Base-by-base conservation (phyloP, 306 rosid genomes). In the Quercus variabilis region DNA sequence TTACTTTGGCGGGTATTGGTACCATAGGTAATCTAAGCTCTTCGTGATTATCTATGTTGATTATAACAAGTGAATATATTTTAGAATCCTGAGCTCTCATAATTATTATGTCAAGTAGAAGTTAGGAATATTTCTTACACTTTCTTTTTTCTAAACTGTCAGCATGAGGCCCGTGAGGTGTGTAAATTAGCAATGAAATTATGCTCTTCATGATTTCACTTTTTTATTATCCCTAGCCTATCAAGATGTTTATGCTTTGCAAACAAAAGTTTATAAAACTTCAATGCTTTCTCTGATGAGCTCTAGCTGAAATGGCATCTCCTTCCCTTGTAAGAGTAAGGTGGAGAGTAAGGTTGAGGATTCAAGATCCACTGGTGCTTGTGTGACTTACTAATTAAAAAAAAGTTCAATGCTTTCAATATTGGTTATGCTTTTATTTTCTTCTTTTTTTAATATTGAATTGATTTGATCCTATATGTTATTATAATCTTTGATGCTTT, bases 21-120 rank as follows among this genome's bases (percentile, higher is more conserved):
- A 95, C 99, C 78, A 90, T 95, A 90, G 99, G 99, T 95, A 91
- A 83, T 86, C 88, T 88, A 87, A 91, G 92, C 91, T 88, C 85
- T 74, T 76, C 19, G 6, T 71, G 15, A 51, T 80, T 77, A 58
- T 46, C 59, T 69, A 41, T 18, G 21, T 69, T 73, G 38, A 69
- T 73, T 52, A 56, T 12, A 5, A 10, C 54, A 67, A 41, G 20
- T 6, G 30, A 31, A 73, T 65, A 6, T 74, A 13, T 78, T 18
- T 43, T 17, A 38, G 69, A 62, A 63, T 67, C 25, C 4, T 7
- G 26, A 67, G 51, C 7, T 67, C 7, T 33, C 21, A 67, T 19
- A 35, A 67, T 9, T 31, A 67, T 33, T 1, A 31, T 18, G 9
- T 33, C 49, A 67, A 31, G 35, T 63, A 15, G 28, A 25, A 26